Base-by-base conservation (phyloP, 1,284 basidiomycete species). In the Ustilago trichophora region DNA sequence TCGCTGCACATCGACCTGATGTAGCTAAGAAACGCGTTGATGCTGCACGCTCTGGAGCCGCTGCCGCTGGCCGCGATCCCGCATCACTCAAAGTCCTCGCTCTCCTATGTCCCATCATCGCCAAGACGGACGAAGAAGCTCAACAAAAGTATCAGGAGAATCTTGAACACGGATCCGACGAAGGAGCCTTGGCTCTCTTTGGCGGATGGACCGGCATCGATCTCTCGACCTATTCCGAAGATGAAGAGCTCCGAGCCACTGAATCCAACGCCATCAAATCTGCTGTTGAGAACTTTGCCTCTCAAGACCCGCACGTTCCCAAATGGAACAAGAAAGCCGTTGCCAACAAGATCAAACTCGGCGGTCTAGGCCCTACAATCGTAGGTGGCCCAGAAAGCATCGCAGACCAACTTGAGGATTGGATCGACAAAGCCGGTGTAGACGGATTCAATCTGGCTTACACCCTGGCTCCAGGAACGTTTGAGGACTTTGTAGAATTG, bases 161-260 rank as follows among this genome's bases (percentile, higher is more conserved):
- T 44, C 49, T 73, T 11, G n/a, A 29, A 22, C 60, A 76, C 42
- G 76, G 69, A 0, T 71, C 62, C 6, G 68, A 73, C 29, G 78
- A 82, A 25, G 81, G 80, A 3, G 80, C 80, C 0, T 62, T 80
- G 5, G 80, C 79, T 2, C 70, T 82, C 5, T 80, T 81, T 42
- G 81, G 80, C 6, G 80, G 81, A 1, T 80, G 77, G 78, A 78
- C 75, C 4, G 78, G 78, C 0, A 68, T 76, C 21, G 75, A 80
- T 45, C 67, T 78, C 3, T 49, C 54, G 5, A 53, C 56, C 3
- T 80, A 74, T 43, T 50, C 26, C 12, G 67, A 73, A 4, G 74
- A 80, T 31, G 77, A 80, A 49, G 77, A 80, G 50, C 63, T 80
- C 9, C 68, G 72, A 9, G 47, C 53, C 0, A 58, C 57, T 3